Evolutionary conservation across 2,329 filamentous ascomycete genomes (phyloP).

Genomic region (Aureobasidium musti): DNA sequence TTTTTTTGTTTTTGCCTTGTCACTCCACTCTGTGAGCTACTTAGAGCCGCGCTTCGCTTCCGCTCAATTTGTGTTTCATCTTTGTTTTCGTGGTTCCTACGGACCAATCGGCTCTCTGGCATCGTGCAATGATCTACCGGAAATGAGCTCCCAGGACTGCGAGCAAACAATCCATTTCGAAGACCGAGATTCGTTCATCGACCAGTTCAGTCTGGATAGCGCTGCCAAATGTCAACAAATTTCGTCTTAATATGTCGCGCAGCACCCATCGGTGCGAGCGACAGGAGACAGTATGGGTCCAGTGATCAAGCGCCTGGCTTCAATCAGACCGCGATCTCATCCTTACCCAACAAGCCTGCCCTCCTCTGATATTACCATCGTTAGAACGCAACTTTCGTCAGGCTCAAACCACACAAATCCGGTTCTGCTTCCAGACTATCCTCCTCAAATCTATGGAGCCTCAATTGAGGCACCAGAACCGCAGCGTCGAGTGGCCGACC

Average conservation of each 20-base stretch:
- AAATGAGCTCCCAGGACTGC: not conserved
- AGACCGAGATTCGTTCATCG: not conserved
- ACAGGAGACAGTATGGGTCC: slow-evolving; percentile 1
- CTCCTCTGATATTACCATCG: not conserved
- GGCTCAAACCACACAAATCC: not conserved
- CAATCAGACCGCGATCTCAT: slow-evolving; percentile 14
- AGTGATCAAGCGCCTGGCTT: not conserved
- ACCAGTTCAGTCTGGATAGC: not conserved
- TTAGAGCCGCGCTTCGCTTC: too few relatives aligned
- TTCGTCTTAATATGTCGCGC: slow-evolving; percentile 22
- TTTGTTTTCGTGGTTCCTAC: too few relatives aligned
- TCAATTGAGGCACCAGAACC: not conserved
- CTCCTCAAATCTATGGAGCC: slow-evolving; percentile 1
- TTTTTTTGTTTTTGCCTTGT: not conserved
- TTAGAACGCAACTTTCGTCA: not conserved
- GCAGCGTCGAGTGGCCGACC: not conserved
- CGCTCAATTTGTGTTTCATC: too few relatives aligned
- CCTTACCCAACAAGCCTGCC: not conserved
- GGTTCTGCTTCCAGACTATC: not conserved
- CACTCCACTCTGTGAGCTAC: too few relatives aligned
- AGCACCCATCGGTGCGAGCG: not conserved
- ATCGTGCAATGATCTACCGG: not conserved
- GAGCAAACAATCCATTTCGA: not conserved
- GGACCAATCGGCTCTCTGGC: too few relatives aligned
- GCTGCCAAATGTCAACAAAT: not conserved